Evolutionary conservation across 805 yeast genomes (phyloP).

Genomic region (Yarrowia deformans): DNA sequence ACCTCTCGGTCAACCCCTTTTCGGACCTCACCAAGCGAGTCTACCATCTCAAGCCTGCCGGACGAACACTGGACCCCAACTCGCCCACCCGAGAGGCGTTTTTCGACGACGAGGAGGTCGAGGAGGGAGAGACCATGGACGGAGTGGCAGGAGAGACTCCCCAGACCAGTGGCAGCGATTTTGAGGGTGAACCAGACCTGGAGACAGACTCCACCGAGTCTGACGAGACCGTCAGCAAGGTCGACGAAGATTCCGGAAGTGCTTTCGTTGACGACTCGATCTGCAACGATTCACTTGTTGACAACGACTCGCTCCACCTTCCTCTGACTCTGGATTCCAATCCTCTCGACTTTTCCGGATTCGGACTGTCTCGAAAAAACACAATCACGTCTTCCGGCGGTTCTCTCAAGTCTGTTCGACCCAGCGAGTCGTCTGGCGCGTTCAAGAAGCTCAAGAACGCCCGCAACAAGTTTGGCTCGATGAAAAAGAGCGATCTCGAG

Average conservation of each 20-base stretch:
- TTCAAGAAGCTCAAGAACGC: conserved; percentile 36
- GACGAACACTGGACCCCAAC: conserved; percentile 13
- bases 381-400: conserved; percentile 33
- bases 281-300: background rate
- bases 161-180: conserved; percentile 2
- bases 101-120: conserved; percentile 23
- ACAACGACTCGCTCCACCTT: background rate
- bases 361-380: conserved; percentile 28
- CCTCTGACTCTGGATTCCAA: conserved; percentile 1
- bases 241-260: no score
- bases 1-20: conserved; percentile 10
- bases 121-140: conserved; percentile 18
- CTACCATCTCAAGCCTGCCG: conserved; percentile 7
- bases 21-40: conserved; percentile 24
- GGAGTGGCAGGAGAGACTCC: background rate
- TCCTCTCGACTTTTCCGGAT: conserved; percentile 19
- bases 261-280: background rate
- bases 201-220: background rate
- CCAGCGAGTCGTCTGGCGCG: conserved; percentile 34
- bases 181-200: background rate
- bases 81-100: conserved; percentile 22
- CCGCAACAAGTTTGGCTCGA: conserved; percentile 26
- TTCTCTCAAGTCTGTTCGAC: background rate
- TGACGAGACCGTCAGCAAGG: background rate
- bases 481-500: conserved; percentile 18